Evolutionary conservation across 768 basidiomycete genomes (phyloP).

Genomic region (Collybiopsis confluens): DNA sequence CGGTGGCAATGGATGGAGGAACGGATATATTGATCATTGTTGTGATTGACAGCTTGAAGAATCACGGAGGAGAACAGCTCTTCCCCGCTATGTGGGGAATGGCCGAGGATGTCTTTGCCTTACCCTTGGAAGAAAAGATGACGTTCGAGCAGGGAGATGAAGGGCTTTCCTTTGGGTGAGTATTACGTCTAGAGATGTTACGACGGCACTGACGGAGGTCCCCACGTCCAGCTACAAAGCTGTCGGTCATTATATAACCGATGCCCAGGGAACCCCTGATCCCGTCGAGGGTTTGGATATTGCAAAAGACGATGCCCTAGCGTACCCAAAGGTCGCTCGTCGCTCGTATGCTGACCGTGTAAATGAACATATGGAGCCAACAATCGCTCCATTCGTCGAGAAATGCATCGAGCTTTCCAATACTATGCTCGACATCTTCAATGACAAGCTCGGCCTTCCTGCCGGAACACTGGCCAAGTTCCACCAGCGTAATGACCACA

Average conservation of each 20-base stretch:
- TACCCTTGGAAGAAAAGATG: conserved; percentile 34
- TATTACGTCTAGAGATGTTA: too few species aligned
- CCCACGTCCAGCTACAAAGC: conserved; percentile 40
- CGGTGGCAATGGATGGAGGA: not conserved
- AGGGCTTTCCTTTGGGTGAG: conserved; percentile 28
- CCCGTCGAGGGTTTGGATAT: conserved; percentile 44
- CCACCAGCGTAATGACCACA: conserved; percentile 30
- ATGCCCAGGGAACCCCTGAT: conserved; percentile 39
- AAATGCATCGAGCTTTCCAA: conserved; percentile 29
- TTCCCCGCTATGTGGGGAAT: conserved; percentile 32
- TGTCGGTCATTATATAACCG: conserved; percentile 38
- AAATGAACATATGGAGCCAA: conserved; percentile 31
- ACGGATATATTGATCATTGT: not conserved
- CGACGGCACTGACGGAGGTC: not conserved
- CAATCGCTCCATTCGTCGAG: conserved; percentile 19
- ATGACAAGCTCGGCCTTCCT: conserved; percentile 37
- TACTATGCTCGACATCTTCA: conserved; percentile 37
- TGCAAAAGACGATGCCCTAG: conserved; percentile 45
- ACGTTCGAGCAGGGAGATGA: conserved; percentile 32
- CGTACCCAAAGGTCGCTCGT: conserved; percentile 36
- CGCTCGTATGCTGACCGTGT: conserved; percentile 40
- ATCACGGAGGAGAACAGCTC: conserved; percentile 32
- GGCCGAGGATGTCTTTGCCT: conserved; percentile 29
- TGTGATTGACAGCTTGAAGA: conserved; percentile 24
- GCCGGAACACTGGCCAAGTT: conserved; percentile 30